A percentile compares a stretch with the other conserved stretches of the same genome.
Evolutionary conservation across 169 alveolate species (phyloP).

Genomic region (Plasmodium vinckei): DNA sequence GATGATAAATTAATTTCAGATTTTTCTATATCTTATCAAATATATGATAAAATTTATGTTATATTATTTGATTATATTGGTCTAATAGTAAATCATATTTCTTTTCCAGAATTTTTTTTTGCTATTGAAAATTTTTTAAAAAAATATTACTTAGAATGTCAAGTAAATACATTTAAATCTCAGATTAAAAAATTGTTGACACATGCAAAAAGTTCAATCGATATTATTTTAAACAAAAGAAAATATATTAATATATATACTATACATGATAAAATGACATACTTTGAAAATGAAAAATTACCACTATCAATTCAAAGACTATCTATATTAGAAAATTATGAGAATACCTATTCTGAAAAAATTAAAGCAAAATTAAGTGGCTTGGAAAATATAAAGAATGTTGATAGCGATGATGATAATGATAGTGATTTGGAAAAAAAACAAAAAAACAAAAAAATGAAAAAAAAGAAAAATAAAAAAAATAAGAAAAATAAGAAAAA

Average conservation of each 20-base stretch:
- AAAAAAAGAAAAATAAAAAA: background rate
- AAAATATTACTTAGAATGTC: conserved; percentile 42
- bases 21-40: conserved; percentile 34
- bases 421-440: background rate
- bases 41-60: conserved; percentile 65
- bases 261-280: conserved; percentile 23
- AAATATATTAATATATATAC: conserved; percentile 42
- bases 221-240: conserved; percentile 47
- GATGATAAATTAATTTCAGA: conserved; percentile 58
- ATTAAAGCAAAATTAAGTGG: conserved; percentile 44
- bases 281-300: conserved; percentile 44
- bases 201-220: conserved; percentile 60
- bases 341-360: conserved; percentile 19
- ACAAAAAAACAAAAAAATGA: background rate
- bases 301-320: conserved; percentile 30
- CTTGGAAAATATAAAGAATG: conserved; percentile 27
- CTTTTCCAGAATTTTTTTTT: conserved; percentile 71
- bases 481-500: background rate
- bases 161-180: conserved; percentile 23
- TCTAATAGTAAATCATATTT: conserved; percentile 53
- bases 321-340: conserved; percentile 38
- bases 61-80: conserved; percentile 64
- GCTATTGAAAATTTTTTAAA: conserved; percentile 45
- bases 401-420: background rate
- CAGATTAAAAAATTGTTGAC: conserved; percentile 20